Conservation (phyloP, 2,329 filamentous ascomycete genomes). For the Beauveria pseudobassiana region DNA sequence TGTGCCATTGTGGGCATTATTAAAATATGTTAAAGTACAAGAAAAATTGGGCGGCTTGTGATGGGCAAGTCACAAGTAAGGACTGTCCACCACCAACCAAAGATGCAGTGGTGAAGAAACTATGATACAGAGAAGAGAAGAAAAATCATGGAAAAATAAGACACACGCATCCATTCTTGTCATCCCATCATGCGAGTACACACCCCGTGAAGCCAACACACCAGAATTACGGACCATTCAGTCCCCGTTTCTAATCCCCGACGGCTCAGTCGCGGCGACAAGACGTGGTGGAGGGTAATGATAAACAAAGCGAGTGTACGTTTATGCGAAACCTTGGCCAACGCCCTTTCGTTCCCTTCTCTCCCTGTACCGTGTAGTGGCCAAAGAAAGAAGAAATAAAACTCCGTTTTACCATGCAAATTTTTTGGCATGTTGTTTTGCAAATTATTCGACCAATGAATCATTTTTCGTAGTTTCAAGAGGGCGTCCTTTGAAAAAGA, state of each 20-base stretch:
- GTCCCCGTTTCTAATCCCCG: too few relatives aligned
- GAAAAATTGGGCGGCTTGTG: background rate
- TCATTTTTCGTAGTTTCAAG: too few relatives aligned
- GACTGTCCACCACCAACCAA: background rate
- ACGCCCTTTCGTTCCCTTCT: background rate
- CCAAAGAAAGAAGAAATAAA: too few relatives aligned
- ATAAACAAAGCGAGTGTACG: conserved; percentile 2
- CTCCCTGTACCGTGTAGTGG: too few relatives aligned
- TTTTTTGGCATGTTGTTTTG: too few relatives aligned
- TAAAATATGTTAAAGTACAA: background rate
- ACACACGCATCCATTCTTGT: background rate
- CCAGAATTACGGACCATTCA: background rate
- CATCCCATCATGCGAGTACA: conserved; percentile 1
- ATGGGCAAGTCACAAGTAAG: background rate
- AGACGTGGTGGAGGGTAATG: too few relatives aligned
- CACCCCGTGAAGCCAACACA: background rate
- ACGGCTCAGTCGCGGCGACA: too few relatives aligned
- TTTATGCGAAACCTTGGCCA: background rate
- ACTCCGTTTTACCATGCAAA: too few relatives aligned
- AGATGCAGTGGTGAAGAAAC: background rate
- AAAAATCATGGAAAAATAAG: background rate
- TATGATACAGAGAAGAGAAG: background rate
- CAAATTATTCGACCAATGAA: too few relatives aligned
- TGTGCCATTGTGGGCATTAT: background rate
- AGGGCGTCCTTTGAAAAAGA: too few relatives aligned